phyloP scores from a whole-genome alignment of 1,284 basidiomycete species.

The Fistulinella cinereoalba region DNA sequence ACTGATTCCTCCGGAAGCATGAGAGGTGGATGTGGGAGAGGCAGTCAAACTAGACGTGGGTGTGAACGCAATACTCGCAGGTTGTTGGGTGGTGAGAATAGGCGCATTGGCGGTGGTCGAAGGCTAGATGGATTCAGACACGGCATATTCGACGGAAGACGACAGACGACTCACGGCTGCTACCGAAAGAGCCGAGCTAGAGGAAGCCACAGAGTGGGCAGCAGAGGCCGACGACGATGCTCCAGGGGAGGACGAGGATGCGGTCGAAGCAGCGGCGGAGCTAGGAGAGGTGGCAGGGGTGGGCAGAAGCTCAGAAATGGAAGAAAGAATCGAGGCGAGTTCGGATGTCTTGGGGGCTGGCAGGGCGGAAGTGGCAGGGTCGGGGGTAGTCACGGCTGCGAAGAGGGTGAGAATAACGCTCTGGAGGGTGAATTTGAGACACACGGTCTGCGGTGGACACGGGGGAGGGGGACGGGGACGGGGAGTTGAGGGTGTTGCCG shows the following conservation, averaged over 20 bases:
- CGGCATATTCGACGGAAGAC: not conserved
- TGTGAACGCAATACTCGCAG: not conserved
- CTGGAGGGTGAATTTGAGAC: no score
- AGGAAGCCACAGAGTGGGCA: not conserved
- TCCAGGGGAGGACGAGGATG: no score
- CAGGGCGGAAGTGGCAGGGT: not conserved
- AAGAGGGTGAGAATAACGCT: no score
- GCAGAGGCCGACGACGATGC: conserved; percentile 8
- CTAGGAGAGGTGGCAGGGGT: not conserved
- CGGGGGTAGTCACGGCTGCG: no score
- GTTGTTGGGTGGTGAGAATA: not conserved
- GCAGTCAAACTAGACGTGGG: conserved; percentile 6
- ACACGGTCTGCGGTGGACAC: conserved; percentile 1
- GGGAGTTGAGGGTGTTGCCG: not conserved
- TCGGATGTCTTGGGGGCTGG: no score
- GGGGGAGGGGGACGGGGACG: not conserved
- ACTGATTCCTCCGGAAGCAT: conserved; percentile 28
- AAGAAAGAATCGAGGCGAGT: not conserved
- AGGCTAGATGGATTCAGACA: conserved; percentile 7
- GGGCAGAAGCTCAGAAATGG: not conserved
- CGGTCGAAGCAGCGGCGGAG: not conserved
- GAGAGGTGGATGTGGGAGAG: conserved; percentile 22
- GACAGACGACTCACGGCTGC: conserved; percentile 12
- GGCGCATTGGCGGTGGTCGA: not conserved
- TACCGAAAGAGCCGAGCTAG: not conserved